Base-by-base conservation (phyloP, 805 yeast species). In the Yamadazyma endophytica region DNA sequence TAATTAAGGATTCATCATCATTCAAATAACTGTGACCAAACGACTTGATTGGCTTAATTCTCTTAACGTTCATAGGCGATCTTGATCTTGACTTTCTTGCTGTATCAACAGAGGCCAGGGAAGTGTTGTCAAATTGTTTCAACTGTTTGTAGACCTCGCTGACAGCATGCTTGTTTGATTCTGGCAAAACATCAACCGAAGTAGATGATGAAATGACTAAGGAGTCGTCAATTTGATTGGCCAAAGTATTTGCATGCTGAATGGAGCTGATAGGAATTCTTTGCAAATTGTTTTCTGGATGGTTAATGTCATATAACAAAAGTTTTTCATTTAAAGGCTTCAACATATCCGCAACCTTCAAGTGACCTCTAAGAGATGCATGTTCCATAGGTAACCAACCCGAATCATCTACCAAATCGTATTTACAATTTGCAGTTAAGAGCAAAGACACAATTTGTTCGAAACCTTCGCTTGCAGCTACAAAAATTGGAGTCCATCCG, bases 331-430 rank as follows among this genome's bases (percentile, higher is more conserved):
- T 61, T 3, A 44, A 35, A 1, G 84, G 84, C 18, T 68, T 68
- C 33, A 90, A 61, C 47, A 75, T 45, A 31, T 75, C 75, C 1
- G 92, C 80, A 21, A 86, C 73, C 2, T 64, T 69, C 36, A 89
- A 60, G 53, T 88, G 95, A 4, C 97, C 97, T 46, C 97, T 71
- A 27, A 90, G 64, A 29, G 86, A 80, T 0, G 97, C 96, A 56
- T 90, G 97, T 49, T 90, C 97, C 79, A 87, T 79, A n/a, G 97
- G 96, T 13, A 87, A 77, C 97, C 97, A 90, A 0, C 97, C 97
- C 31, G 92, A 81, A 27, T 77, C 81, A 59, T 90, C 97, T 12
- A 73, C 68, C 17, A 65, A 57, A 26, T 73, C 70, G 36, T 61
- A 73, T 6, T 66, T 60, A 4, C 87, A 82, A 13, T 76, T 77